Evolutionary conservation across 75 land plant genomes (phyloP).

Genomic region (Selaginella tamariscina): DNA sequence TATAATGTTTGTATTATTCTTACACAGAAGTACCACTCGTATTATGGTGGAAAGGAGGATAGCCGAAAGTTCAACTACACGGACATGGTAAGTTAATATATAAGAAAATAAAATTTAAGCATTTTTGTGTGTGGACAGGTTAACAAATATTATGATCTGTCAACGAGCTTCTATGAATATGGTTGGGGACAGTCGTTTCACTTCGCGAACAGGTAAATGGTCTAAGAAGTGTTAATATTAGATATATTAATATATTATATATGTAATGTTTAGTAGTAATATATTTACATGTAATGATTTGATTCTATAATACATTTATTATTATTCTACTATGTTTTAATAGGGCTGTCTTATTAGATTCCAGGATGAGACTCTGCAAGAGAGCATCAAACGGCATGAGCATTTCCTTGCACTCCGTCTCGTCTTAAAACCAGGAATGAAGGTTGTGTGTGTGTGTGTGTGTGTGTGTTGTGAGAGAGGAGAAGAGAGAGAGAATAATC

Average conservation of each 20-base stretch:
- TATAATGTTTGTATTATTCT: not conserved
- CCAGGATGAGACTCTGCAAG: slow-evolving; percentile 70
- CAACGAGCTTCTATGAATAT: slow-evolving; percentile 95
- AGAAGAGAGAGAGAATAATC: not conserved
- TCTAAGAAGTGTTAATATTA: not conserved
- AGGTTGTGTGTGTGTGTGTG: slow-evolving; percentile 33
- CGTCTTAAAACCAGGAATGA: slow-evolving; percentile 67
- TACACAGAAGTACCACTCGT: slow-evolving; percentile 43
- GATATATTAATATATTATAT: not conserved
- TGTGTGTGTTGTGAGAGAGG: too few species aligned
- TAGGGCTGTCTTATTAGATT: slow-evolving; percentile 36
- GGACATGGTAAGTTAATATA: slow-evolving; percentile 56
- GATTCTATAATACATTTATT: not conserved
- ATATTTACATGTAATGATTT: not conserved
- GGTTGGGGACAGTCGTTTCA: slow-evolving; percentile 98
- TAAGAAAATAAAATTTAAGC: not conserved
- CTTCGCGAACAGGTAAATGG: slow-evolving; percentile 67
- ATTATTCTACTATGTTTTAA: not conserved
- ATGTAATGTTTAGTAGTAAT: not conserved
- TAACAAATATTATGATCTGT: slow-evolving; percentile 93
- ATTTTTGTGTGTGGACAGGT: slow-evolving; percentile 42
- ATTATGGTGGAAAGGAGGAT: slow-evolving; percentile 58
- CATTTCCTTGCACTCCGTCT: slow-evolving; percentile 92
- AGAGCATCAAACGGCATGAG: slow-evolving; percentile 95
- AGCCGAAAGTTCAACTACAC: slow-evolving; percentile 63